Conservation (phyloP, 1,139 yeast genomes). For the Starmera stellimalicola region DNA sequence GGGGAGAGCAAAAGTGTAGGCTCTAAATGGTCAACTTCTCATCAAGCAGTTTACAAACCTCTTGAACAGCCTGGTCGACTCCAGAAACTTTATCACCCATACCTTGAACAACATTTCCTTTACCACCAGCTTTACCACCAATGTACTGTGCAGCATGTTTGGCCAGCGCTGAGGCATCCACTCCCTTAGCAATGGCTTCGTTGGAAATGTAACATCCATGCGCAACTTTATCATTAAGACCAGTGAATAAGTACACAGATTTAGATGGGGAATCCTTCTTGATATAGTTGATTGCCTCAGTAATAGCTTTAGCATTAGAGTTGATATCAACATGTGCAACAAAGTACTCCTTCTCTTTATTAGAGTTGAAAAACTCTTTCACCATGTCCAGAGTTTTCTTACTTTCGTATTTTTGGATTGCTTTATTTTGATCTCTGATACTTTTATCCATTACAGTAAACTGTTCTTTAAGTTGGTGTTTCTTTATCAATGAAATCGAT, state of each 20-base stretch:
- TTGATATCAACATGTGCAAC: constrained; percentile 61
- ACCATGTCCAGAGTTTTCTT: constrained; percentile 79
- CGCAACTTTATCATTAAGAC: constrained; percentile 71
- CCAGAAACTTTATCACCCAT: constrained; percentile 80
- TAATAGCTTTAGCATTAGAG: constrained; percentile 88
- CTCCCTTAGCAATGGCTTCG: constrained; percentile 59
- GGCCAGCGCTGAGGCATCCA: constrained; percentile 72
- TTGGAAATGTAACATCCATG: constrained; percentile 89
- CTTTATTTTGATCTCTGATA: constrained; percentile 79
- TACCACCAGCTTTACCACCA: constrained; percentile 99
- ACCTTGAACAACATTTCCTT: constrained; percentile 94
- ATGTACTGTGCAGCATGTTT: constrained; percentile 57
- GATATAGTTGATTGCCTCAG: constrained; percentile 82
- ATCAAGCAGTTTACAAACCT: constrained; percentile 47
- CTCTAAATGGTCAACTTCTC: constrained; percentile 35
- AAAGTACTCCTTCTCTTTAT: constrained; percentile 40
- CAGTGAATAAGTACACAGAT: constrained; percentile 77
- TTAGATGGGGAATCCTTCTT: constrained; percentile 72
- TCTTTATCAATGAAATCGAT: constrained; percentile 72
- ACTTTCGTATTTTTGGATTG: constrained; percentile 79
- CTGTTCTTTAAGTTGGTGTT: constrained; percentile 63
- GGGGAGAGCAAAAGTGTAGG: not conserved
- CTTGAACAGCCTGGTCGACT: constrained; percentile 62
- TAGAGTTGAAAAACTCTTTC: constrained; percentile 51
- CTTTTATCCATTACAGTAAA: constrained; percentile 76